A percentile compares a stretch with the other conserved stretches of the same genome.
Evolutionary conservation across 768 basidiomycete species (phyloP).

Genomic region (Tulasnella sp.): DNA sequence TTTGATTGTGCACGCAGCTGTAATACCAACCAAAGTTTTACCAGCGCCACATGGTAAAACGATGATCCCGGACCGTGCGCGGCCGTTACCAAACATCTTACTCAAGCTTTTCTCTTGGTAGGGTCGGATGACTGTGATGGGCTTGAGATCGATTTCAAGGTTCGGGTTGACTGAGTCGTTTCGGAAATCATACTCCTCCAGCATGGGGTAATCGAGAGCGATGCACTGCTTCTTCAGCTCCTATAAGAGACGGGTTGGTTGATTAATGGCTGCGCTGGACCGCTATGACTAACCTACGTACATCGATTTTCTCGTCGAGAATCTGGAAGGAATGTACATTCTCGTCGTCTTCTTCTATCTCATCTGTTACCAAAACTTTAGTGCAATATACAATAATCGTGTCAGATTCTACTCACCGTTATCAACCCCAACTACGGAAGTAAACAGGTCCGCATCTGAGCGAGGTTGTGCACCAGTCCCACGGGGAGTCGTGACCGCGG

Average conservation of each 20-base stretch:
- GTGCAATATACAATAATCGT: neutral
- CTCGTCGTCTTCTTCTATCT: conserved; percentile 96
- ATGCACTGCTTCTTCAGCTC: conserved; percentile 95
- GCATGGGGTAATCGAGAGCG: conserved; percentile 93
- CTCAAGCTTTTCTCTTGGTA: conserved; percentile 98
- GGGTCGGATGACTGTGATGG: conserved; percentile 90
- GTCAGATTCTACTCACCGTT: conserved; percentile 37
- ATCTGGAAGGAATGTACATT: conserved; percentile 97
- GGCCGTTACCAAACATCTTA: conserved; percentile 99
- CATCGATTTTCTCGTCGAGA: conserved; percentile 86
- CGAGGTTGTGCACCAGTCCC: conserved; percentile 18
- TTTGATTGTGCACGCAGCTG: conserved; percentile 98
- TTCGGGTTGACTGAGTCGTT: conserved; percentile 95
- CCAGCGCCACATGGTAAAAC: conserved; percentile 97
- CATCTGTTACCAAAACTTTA: conserved; percentile 43
- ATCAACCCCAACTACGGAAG: conserved; percentile 92
- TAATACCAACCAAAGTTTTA: conserved; percentile 98
- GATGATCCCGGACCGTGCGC: conserved; percentile 95
- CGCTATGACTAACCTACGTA: conserved; percentile 28
- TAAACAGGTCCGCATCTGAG: conserved; percentile 72
- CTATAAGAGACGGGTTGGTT: conserved; percentile 31
- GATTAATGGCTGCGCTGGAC: neutral
- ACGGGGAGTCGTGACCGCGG: conserved; percentile 14
- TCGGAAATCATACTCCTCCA: conserved; percentile 98
- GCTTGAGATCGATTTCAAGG: conserved; percentile 96